phyloP scores from a whole-genome alignment of 176 grass and related monocot species.

The Raddia distichophylla region DNA sequence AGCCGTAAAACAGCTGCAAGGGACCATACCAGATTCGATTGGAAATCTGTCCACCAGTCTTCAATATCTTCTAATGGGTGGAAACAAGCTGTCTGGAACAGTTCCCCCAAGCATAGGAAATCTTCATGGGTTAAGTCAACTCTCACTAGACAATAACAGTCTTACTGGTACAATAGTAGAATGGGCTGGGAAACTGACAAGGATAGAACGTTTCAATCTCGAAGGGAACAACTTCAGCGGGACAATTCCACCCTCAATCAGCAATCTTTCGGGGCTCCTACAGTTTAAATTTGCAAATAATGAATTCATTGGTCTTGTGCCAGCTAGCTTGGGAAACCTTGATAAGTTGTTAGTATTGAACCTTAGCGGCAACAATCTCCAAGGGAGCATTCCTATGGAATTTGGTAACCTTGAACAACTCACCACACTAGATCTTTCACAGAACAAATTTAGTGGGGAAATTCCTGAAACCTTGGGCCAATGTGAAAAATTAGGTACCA shows the following conservation, averaged over 20 bases:
- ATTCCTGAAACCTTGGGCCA: too few species aligned
- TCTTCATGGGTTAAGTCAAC: neutral
- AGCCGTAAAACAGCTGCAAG: constrained; percentile 11
- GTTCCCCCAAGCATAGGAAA: constrained; percentile 8
- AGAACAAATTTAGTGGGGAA: too few species aligned
- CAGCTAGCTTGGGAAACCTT: too few species aligned
- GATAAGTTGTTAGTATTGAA: too few species aligned
- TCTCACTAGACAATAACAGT: neutral
- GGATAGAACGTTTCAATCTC: constrained; percentile 14
- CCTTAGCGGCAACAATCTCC: too few species aligned
- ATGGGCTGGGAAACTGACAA: constrained; percentile 29
- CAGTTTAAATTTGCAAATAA: too few species aligned
- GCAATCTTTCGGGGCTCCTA: too few species aligned
- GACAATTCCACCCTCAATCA: neutral
- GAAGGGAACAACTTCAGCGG: constrained; percentile 17
- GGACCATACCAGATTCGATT: constrained; percentile 10
- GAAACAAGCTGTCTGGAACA: neutral
- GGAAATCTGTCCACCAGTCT: constrained; percentile 21
- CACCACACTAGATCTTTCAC: too few species aligned
- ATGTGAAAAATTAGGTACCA: too few species aligned
- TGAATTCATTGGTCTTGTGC: too few species aligned
- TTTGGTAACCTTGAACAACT: too few species aligned
- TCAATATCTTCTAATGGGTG: neutral
- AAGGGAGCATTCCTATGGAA: too few species aligned
- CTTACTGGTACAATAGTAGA: constrained; percentile 27